Conservation (phyloP, 495 filamentous ascomycete species). For the Xylaria cubensis region DNA sequence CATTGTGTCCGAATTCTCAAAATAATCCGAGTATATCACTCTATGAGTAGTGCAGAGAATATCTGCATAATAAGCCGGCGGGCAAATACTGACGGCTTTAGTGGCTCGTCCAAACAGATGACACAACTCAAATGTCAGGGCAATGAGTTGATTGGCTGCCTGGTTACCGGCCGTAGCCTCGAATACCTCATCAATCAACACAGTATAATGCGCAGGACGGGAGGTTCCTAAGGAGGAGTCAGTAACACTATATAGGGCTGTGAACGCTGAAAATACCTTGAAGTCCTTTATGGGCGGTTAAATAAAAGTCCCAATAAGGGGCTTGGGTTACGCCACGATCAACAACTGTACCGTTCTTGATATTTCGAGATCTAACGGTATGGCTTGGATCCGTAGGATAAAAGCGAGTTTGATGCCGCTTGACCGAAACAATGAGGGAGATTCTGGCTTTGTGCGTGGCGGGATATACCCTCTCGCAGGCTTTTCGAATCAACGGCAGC, state of each 20-base stretch:
- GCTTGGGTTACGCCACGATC: conserved; percentile 84
- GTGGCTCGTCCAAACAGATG: conserved; percentile 82
- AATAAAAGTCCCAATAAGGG: conserved; percentile 82
- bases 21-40: conserved; percentile 66
- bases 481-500: conserved; percentile 52
- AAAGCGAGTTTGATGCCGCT: conserved; percentile 92
- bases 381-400: conserved; percentile 63
- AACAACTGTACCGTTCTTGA: conserved; percentile 78
- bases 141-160: conserved; percentile 66
- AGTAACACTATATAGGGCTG: not conserved
- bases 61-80: conserved; percentile 85
- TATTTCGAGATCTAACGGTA: conserved; percentile 63
- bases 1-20: conserved; percentile 52
- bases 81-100: conserved; percentile 78
- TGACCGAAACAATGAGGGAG: conserved; percentile 74
- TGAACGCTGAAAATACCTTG: conserved; percentile 58
- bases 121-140: conserved; percentile 76
- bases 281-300: conserved; percentile 83
- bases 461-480: conserved; percentile 66
- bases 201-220: conserved; percentile 77
- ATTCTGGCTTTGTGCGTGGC: conserved; percentile 60
- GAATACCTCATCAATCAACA: conserved; percentile 79
- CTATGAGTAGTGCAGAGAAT: conserved; percentile 73
- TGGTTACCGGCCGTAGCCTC: conserved; percentile 43
- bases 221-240: conserved; percentile 65